Evolutionary conservation across 2,329 filamentous ascomycete species (phyloP).

Genomic region (Arthrobotrys megalospora): DNA sequence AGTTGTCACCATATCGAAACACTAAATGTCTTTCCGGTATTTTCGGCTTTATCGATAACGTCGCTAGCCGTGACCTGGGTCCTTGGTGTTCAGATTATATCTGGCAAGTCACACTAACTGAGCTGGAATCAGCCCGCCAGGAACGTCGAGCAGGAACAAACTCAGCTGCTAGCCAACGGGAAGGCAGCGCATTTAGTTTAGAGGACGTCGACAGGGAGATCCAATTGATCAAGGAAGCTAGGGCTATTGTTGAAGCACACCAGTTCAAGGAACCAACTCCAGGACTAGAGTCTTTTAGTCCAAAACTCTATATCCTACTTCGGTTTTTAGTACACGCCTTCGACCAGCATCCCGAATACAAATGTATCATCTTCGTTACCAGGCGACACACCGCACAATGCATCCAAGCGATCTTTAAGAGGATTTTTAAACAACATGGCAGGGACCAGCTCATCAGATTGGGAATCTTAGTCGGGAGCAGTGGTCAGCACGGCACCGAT

Average conservation of each 20-base stretch:
- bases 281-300: constrained; percentile 72
- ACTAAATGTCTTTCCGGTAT: constrained; percentile 67
- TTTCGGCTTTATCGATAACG: constrained; percentile 62
- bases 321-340: constrained; percentile 77
- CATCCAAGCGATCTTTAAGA: constrained; percentile 77
- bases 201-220: constrained; percentile 72
- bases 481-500: constrained; percentile 72
- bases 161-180: constrained; percentile 28
- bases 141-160: constrained; percentile 70
- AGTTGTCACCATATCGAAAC: constrained; percentile 65
- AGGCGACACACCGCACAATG: constrained; percentile 82
- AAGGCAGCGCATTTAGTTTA: constrained; percentile 62
- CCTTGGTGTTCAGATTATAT: constrained; percentile 87
- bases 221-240: constrained; percentile 74
- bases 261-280: constrained; percentile 67
- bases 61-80: constrained; percentile 72
- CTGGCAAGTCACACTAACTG: constrained; percentile 80
- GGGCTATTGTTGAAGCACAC: constrained; percentile 72
- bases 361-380: constrained; percentile 91
- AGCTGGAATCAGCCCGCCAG: constrained; percentile 75
- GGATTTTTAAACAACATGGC: constrained; percentile 64
- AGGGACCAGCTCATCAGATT: constrained; percentile 74
- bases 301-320: constrained; percentile 79
- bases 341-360: constrained; percentile 72
- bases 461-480: constrained; percentile 76